Conservation (phyloP, 306 rosid genomes). For the Hylodesmum podocarpum region DNA sequence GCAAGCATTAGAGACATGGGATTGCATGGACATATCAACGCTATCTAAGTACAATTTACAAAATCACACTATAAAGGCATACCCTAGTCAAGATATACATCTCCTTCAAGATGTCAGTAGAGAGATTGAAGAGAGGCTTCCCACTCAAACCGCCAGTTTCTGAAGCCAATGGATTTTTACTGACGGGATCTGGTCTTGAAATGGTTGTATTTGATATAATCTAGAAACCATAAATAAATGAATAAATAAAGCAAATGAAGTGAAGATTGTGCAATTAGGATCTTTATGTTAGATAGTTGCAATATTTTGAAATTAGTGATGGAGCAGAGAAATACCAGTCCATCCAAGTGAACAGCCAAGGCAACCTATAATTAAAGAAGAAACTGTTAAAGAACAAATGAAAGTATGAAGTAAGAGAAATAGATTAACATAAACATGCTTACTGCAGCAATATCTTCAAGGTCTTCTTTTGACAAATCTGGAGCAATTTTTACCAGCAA, state of each 20-base stretch:
- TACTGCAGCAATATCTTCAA: conserved; percentile 99
- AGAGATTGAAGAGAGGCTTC: conserved; percentile 78
- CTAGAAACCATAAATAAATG: conserved; percentile 42
- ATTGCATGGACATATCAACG: background rate
- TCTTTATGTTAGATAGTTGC: background rate
- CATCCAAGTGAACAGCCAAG: conserved; percentile 85
- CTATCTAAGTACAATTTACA: conserved; percentile 3
- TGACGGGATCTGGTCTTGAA: conserved; percentile 79
- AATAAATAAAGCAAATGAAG: conserved; percentile 17
- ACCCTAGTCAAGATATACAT: conserved; percentile 94
- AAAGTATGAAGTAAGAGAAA: conserved; percentile 13
- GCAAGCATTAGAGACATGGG: conserved; percentile 3
- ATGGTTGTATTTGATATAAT: conserved; percentile 91
- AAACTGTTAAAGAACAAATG: conserved; percentile 31
- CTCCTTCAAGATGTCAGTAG: conserved; percentile 77
- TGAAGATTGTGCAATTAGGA: conserved; percentile 10
- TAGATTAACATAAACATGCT: conserved; percentile 30
- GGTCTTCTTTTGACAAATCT: conserved; percentile 95
- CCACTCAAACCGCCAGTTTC: conserved; percentile 99
- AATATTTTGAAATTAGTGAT: conserved; percentile 13
- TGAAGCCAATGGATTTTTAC: conserved; percentile 52
- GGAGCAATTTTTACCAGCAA: conserved; percentile 98
- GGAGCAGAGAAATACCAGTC: conserved; percentile 64
- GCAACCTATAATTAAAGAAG: conserved; percentile 69
- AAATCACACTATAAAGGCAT: conserved; percentile 31